phyloP scores from a whole-genome alignment of 176 grass and related monocot species.

The Chloris gayana region DNA sequence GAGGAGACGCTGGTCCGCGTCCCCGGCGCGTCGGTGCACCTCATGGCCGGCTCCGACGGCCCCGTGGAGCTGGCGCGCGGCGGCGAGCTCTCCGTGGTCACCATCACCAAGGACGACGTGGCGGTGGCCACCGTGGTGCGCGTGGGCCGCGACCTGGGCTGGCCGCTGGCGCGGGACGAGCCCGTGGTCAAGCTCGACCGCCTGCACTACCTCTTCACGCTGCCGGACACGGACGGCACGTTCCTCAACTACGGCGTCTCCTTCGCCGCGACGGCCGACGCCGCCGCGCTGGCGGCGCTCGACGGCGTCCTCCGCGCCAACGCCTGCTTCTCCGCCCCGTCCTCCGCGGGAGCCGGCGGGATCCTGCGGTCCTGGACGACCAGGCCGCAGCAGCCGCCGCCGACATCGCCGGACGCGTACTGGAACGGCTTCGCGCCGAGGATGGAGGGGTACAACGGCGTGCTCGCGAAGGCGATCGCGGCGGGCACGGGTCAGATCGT shows the following conservation, averaged over 20 bases:
- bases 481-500: slow-evolving; percentile 81
- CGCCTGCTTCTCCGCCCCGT: slow-evolving; percentile 69
- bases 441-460: slow-evolving; percentile 74
- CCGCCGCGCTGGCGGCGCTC: slow-evolving; percentile 50
- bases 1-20: slow-evolving; percentile 76
- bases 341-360: not conserved
- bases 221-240: slow-evolving; percentile 55
- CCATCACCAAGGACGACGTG: slow-evolving; percentile 55
- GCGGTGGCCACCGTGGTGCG: slow-evolving; percentile 67
- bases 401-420: slow-evolving; percentile 48
- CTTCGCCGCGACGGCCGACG: slow-evolving; percentile 42
- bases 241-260: slow-evolving; percentile 96
- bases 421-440: slow-evolving; percentile 78
- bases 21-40: slow-evolving; percentile 67
- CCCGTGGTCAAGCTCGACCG: slow-evolving; percentile 80
- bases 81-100: slow-evolving; percentile 64
- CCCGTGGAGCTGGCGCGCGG: slow-evolving; percentile 60
- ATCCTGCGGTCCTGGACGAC: slow-evolving; percentile 10
- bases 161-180: slow-evolving; percentile 91
- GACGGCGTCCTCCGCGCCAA: slow-evolving; percentile 69
- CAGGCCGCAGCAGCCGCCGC: not conserved
- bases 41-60: slow-evolving; percentile 49
- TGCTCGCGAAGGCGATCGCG: slow-evolving; percentile 77
- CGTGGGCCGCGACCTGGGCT: slow-evolving; percentile 70
- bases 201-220: slow-evolving; percentile 87